Conservation (phyloP, 2,329 filamentous ascomycete genomes). For the Chaetomium strumarium region DNA sequence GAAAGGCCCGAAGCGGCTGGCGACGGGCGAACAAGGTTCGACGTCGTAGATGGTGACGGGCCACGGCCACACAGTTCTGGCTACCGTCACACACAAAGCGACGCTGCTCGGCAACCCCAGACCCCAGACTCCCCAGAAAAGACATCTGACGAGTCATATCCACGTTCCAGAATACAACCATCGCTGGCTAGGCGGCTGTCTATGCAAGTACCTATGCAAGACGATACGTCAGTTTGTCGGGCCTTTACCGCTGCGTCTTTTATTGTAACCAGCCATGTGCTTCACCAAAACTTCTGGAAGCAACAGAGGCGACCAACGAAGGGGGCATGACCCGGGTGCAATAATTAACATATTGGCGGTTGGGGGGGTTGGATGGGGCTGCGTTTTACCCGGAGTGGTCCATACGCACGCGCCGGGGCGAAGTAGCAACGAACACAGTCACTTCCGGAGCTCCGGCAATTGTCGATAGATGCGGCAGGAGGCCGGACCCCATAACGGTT, state of each 20-base stretch:
- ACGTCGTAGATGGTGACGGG: constrained; percentile 1
- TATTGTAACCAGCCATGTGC: constrained; percentile 7
- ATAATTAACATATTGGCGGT: constrained; percentile 13
- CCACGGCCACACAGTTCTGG: too few species aligned
- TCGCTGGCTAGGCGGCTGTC: constrained; percentile 7
- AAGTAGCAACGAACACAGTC: not conserved
- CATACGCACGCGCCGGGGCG: constrained; percentile 7
- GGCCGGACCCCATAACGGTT: constrained; percentile 13
- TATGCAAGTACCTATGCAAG: not conserved
- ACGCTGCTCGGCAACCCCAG: constrained; percentile 2
- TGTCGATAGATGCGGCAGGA: constrained; percentile 18
- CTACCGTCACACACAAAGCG: not conserved
- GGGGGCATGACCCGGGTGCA: constrained; percentile 15
- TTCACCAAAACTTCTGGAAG: not conserved
- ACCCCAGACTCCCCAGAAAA: not conserved
- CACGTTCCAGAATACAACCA: constrained; percentile 6
- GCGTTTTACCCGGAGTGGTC: constrained; percentile 19
- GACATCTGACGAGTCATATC: not conserved
- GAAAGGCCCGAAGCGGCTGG: constrained; percentile 18
- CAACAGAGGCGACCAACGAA: constrained; percentile 6
- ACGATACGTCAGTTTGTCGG: constrained; percentile 13
- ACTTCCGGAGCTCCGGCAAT: constrained; percentile 23
- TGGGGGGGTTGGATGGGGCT: constrained; percentile 9
- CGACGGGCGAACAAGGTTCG: not conserved
- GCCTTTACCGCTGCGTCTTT: constrained; percentile 4